These are phyloP conservation scores for Diaporthe velutina DNA, from an alignment of 2,329 filamentous ascomycete genomes.

Conservation along the genomic window DNA sequence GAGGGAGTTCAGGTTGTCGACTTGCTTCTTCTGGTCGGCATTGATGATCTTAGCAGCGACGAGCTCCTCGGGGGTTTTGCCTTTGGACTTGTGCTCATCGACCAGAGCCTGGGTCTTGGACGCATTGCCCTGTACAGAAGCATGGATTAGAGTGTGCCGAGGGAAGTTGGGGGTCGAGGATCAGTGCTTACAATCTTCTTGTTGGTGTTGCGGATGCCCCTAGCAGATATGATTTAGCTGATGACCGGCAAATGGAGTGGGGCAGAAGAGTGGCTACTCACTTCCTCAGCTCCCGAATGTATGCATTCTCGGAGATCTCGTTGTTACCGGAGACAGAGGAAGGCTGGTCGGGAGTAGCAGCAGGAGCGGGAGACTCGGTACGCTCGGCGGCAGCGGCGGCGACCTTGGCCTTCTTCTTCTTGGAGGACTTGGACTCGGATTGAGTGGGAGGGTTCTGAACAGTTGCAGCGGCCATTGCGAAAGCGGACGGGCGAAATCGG, in stretches of 20 bases:
- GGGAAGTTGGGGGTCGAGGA: conserved; percentile 32
- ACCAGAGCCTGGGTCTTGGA: conserved; percentile 80
- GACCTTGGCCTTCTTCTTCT: conserved; percentile 76
- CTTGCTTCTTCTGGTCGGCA: conserved; percentile 81
- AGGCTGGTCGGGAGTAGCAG: conserved; percentile 64
- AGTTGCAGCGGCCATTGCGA: conserved; percentile 73
- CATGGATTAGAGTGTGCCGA: conserved; percentile 30
- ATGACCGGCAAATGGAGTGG: not conserved
- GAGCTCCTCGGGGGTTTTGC: conserved; percentile 79
- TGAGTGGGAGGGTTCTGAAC: conserved; percentile 73
- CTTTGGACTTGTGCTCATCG: conserved; percentile 75
- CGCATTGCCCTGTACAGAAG: conserved; percentile 69
- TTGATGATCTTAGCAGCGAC: conserved; percentile 82
- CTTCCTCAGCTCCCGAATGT: conserved; percentile 93
- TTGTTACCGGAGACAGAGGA: conserved; percentile 65
- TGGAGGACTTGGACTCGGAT: conserved; percentile 74
- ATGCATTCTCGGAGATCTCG: conserved; percentile 77
- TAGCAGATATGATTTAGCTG: conserved; percentile 51
- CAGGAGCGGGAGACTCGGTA: conserved; percentile 68
- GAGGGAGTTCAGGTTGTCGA: conserved; percentile 81
- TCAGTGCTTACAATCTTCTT: conserved; percentile 86
- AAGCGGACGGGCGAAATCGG: conserved; percentile 28
- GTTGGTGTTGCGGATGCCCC: conserved; percentile 89
- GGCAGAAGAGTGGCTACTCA: conserved; percentile 57
- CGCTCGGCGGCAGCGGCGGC: conserved; percentile 51